These are phyloP conservation scores for Pleodorina starrii DNA, from an alignment of 139 green algal species.

Conservation along the genomic window DNA sequence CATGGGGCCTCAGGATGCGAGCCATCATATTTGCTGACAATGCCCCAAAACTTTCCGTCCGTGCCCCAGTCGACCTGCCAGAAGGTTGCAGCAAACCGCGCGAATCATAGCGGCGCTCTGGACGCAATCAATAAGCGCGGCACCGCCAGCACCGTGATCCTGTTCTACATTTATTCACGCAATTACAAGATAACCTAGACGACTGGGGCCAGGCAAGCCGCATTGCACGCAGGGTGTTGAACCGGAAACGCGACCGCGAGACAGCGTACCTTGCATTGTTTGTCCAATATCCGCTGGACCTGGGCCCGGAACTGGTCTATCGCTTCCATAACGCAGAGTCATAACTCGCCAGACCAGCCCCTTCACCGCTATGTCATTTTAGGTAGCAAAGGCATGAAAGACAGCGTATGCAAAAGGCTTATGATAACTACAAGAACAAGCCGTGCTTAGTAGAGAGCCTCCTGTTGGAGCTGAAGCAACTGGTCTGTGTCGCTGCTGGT, in stretches of 20 bases:
- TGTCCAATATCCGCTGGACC: slow-evolving; percentile 8
- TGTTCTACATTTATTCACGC: too few species aligned
- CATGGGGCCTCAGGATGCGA: slow-evolving; percentile 18
- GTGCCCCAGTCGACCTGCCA: slow-evolving; percentile 40
- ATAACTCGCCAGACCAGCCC: not conserved
- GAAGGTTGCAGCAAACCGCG: too few species aligned
- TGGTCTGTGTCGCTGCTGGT: too few species aligned
- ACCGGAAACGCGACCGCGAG: too few species aligned
- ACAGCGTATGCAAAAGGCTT: not conserved
- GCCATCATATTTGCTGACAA: slow-evolving; percentile 43
- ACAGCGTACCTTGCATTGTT: slow-evolving; percentile 16
- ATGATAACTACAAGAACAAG: not conserved
- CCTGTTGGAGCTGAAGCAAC: too few species aligned
- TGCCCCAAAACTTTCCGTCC: slow-evolving; percentile 32
- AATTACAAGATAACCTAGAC: too few species aligned
- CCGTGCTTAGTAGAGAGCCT: too few species aligned
- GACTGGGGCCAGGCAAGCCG: too few species aligned
- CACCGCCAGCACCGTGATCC: too few species aligned
- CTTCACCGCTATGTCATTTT: not conserved
- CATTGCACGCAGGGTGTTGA: too few species aligned
- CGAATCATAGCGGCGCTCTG: too few species aligned
- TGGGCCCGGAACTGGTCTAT: slow-evolving; percentile 5
- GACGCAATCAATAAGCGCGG: too few species aligned
- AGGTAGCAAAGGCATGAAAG: not conserved
- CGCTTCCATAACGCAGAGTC: slow-evolving; percentile 11